Conservation (phyloP, 768 basidiomycete species). For the Dacryopinax spathularia region DNA sequence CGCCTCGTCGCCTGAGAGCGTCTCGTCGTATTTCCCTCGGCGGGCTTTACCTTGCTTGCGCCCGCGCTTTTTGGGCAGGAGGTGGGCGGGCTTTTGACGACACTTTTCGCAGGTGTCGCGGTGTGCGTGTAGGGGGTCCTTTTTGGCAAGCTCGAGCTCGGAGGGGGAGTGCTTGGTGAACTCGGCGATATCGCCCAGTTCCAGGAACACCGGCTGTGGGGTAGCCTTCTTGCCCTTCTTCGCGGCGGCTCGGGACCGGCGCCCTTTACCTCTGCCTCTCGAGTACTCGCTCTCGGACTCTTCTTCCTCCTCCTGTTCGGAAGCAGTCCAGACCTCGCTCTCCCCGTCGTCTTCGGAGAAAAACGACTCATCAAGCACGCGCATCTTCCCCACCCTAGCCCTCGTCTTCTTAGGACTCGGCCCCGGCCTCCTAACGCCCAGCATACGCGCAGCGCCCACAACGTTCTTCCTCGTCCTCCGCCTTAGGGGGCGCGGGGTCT, state of each 20-base stretch:
- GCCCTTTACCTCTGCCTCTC: no score
- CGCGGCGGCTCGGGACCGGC: no score
- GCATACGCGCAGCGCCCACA: neutral
- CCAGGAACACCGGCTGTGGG: neutral
- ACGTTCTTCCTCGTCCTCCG: neutral
- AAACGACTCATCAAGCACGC: neutral
- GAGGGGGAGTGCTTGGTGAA: neutral
- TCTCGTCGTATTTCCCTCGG: constrained; percentile 33
- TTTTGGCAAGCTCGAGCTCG: neutral
- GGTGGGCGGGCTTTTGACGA: constrained; percentile 43
- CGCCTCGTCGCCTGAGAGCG: constrained; percentile 40
- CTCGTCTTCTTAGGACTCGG: neutral
- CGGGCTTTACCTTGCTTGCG: constrained; percentile 27
- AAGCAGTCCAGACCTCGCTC: neutral
- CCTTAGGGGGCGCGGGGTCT: neutral
- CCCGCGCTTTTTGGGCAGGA: constrained; percentile 27
- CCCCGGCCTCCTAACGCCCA: neutral
- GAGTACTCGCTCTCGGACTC: neutral
- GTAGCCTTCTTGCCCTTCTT: neutral
- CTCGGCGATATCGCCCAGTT: neutral
- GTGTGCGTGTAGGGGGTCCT: constrained; percentile 42
- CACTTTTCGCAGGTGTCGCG: constrained; percentile 61
- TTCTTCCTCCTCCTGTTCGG: neutral
- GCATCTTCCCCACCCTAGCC: neutral
- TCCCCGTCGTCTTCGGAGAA: neutral